Base-by-base conservation (phyloP, 805 yeast species). In the Komagataella mondaviorum region DNA sequence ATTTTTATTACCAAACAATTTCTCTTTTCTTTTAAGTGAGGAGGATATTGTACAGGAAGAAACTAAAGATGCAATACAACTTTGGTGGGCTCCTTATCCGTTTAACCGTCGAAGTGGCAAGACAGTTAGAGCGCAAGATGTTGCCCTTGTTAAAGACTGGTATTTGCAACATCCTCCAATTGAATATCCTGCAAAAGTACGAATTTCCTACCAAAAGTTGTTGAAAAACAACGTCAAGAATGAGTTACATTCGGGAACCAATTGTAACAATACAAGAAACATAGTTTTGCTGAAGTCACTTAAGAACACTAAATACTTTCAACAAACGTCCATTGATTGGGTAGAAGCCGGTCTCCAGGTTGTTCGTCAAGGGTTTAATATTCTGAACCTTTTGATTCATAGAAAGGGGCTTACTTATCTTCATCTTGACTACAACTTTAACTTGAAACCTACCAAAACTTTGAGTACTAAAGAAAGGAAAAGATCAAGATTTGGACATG, bases 271-370 rank as follows among this genome's bases (percentile, higher is more conserved):
- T 47, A 56, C 55, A 12, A 73, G 74, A 49, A 84, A 81, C 57
- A 72, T 76, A 6, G 75, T 78, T 45, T 68, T 93, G 12, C 63
- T 93, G 23, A 80, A 78, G 55, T 73, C 81, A 30, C 73, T 93
- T 56, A 79, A 80, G 53, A 72, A 76, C 48, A 93, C 99, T 0
- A 90, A 88, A 60, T 93, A 79, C 63, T 93, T 93, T 66, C 96
- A 88, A 61, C 83, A 86, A 59, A 91, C 99, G 0, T 76, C 90
- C 0, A 82, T 93, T 49, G 99, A 93, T 65, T 93, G 99, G 99
- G 93, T 91, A 2, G 99, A 93, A 64, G 99, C 98, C 1, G 99
- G 97, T 24, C 70, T 93, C 52, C 98, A 93, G 67, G 80, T 93
- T 2, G 86, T 96, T 60, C 77, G 80, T 44, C 99, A 93, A 66